phyloP scores from a whole-genome alignment of 306 rosid species.

The Lathyrus aphaca region DNA sequence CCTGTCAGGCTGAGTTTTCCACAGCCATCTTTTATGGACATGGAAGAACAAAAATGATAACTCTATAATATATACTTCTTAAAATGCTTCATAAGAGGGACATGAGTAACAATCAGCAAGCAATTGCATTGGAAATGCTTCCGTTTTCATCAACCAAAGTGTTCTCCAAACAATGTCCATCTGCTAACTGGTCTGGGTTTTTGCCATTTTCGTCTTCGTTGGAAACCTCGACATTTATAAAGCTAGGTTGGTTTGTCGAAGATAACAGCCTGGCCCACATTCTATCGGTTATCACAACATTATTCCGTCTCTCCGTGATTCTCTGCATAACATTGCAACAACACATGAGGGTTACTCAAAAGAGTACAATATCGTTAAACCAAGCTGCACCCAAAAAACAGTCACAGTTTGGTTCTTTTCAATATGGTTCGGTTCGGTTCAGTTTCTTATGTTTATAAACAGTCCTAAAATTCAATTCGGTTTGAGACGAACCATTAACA shows the following conservation, averaged over 20 bases:
- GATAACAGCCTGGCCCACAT: slow-evolving; percentile 99
- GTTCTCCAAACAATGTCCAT: slow-evolving; percentile 35
- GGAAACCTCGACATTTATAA: slow-evolving; percentile 50
- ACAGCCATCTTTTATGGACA: slow-evolving; percentile 37
- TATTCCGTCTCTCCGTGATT: slow-evolving; percentile 66
- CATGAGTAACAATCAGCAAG: slow-evolving; percentile 28
- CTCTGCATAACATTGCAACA: slow-evolving; percentile 55
- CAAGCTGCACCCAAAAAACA: neutral
- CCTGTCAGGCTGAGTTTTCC: slow-evolving; percentile 38
- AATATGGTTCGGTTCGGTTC: neutral
- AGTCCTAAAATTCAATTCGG: neutral
- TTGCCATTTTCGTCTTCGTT: slow-evolving; percentile 53
- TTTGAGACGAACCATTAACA: neutral
- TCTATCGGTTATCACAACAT: slow-evolving; percentile 91
- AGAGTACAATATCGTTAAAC: neutral
- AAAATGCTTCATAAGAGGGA: slow-evolving; percentile 5
- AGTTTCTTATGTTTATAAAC: too few species aligned
- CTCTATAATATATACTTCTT: slow-evolving; percentile 36
- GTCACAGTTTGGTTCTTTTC: too few species aligned
- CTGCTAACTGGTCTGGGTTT: slow-evolving; percentile 35
- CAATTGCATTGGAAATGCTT: slow-evolving; percentile 1
- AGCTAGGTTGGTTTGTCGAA: slow-evolving; percentile 94
- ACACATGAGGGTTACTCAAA: neutral
- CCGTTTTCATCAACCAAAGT: slow-evolving; percentile 35
- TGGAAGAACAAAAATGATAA: slow-evolving; percentile 36